Evolutionary conservation across 139 green algal genomes (phyloP), one percentile per base, ranked within the genome.

Genomic region (Tetraselmis striata): DNA sequence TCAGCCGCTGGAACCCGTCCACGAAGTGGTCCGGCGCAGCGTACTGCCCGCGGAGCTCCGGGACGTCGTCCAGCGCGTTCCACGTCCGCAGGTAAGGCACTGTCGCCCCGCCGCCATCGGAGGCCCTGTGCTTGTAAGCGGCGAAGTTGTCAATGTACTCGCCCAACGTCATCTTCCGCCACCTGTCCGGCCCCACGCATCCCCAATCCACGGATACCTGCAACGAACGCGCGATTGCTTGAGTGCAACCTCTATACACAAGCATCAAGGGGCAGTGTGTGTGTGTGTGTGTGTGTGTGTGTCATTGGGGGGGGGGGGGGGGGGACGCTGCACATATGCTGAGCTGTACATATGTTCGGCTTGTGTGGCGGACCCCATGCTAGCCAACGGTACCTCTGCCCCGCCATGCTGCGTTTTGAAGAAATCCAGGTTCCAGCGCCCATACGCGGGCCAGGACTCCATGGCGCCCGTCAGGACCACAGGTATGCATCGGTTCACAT

Each of bases 1-100:
- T 25, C 30, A 84, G 67, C 59, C n/a, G 27, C 58, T 78, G 2
- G 27, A 83, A 83, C 28, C n/a, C 29, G 80, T 83, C 80, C 5
- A 32, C 18, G 67, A 83, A 83, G 67, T 78, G 45, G 5, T 5
- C 11, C 11, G 45, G 45, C 45, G 45, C 11, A 18, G 45, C 18
- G 45, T 67, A 67, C 5, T 67, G 45, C 45, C 18, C 45, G 5
- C 45, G 45, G 18, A 67, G 45, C 45, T 67, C 45, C 45, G 45
- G 45, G 11, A 67, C 5, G 45, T 67, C 45, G 18, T 67, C 45
- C 45, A 67, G 11, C 45, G 45, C 45, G 18, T 67, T 67, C 45
- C 45, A 67, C 5, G 45, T 67, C 18, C 45, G 45, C 45, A 67
- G 45, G 45, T 67, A 67, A 67, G 45, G 45, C 5, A 67, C 45